phyloP scores from a whole-genome alignment of 208 protist genomes.

The Porcisia hertigi region DNA sequence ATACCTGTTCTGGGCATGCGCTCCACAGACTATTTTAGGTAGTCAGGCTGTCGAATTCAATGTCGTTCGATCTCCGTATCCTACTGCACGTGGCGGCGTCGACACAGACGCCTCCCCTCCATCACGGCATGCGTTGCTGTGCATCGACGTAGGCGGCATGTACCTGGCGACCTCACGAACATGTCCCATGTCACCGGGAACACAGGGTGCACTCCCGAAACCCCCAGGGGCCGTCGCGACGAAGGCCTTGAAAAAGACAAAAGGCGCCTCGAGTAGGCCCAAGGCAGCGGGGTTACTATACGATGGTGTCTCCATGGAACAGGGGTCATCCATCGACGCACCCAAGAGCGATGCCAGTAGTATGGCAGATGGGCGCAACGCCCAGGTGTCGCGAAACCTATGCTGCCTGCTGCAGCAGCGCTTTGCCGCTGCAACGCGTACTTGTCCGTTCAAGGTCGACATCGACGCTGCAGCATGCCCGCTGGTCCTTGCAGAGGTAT shows the following conservation, averaged over 20 bases:
- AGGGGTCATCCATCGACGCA: background rate
- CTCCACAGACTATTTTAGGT: background rate
- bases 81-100: background rate
- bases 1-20: background rate
- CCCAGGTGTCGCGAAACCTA: background rate
- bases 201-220: background rate
- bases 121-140: constrained; percentile 8
- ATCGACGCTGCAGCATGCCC: background rate
- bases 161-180: constrained; percentile 8
- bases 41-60: background rate
- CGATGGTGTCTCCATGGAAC: background rate
- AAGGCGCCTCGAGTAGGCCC: background rate
- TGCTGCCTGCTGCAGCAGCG: constrained; percentile 15
- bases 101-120: background rate
- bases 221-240: background rate
- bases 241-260: background rate
- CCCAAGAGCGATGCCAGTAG: background rate
- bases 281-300: background rate
- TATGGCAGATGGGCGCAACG: background rate
- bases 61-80: background rate
- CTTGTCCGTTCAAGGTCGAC: background rate
- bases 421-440: constrained; percentile 4
- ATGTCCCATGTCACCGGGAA: background rate
- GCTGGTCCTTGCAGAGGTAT: constrained; percentile 16
- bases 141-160: constrained; percentile 21